Evolutionary conservation across 2,329 filamentous ascomycete species (phyloP), one percentile per base, ranked within the genome.

Genomic region (Trichophyton simii): DNA sequence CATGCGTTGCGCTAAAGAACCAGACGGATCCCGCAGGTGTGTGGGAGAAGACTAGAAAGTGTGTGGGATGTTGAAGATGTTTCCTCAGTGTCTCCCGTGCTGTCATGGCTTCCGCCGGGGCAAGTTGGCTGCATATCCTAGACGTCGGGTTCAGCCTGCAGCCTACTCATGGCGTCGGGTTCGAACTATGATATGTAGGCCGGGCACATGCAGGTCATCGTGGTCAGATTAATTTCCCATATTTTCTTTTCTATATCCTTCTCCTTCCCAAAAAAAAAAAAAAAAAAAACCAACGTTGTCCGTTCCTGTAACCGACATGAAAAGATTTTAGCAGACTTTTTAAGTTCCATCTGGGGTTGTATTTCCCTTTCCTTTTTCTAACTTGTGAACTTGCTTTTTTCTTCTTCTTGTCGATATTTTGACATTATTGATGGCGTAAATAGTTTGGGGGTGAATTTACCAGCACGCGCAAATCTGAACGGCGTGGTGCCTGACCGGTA

Each of bases 181-280:
- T 50, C 50, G 13, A 55, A 55, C 50, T 31, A 8, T 55, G 50
- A 31, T 55, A n/a, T 55, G 50, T 55, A 55, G 13, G 22, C 11
- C 50, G 28, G 50, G 20, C 28, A 55, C 50, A 55, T 55, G 50
- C 50, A 34, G 50, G 50, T 55, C 50, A 55, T 55, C 28, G 50
- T 55, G 28, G 50, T 25, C 50, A 58, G 31, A 58, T 41, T 28
- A 28, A 58, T 58, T 28, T 58, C 34, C 3, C 57, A 58, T 46
- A 5, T n/a, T 58, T 41, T 13, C 41, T 41, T 58, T 58, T 58
- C 55, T 42, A 15, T 57, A 22, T 22, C 20, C 50, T 57, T 20
- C 34, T 57, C 20, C 34, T 54, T 34, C 7, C 48, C 9, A 11
- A n/a, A 55, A 34, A 34, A 54, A 34, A 54, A n/a, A 42, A 42